phyloP scores from a whole-genome alignment of 78 protist species.

The Trichosphaerium sp. region DNA sequence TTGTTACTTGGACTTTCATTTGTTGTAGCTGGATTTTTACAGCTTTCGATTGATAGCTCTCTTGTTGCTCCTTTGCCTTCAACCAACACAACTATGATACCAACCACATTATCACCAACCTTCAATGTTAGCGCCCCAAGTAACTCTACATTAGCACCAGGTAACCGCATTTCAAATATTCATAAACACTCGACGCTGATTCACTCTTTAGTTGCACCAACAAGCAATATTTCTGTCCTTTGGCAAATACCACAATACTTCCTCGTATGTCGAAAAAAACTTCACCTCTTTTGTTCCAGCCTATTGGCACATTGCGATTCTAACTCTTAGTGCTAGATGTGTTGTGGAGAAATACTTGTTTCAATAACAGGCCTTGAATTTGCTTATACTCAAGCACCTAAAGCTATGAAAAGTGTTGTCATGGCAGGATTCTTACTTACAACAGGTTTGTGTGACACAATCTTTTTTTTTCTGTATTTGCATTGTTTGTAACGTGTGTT shows the following conservation, averaged over 20 bases:
- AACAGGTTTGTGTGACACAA: background rate
- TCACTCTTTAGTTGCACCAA: too few relatives aligned
- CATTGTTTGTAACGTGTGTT: conserved; percentile 27
- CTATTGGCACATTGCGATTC: conserved; percentile 12
- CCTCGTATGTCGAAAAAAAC: background rate
- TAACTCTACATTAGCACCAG: background rate
- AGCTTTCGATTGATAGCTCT: conserved; percentile 18
- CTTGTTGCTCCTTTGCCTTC: background rate
- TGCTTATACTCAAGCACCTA: conserved; percentile 64
- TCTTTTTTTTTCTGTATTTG: background rate
- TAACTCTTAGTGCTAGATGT: too few relatives aligned
- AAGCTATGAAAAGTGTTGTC: conserved; percentile 42
- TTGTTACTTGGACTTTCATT: conserved; percentile 22
- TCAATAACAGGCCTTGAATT: conserved; percentile 56
- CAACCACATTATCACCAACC: background rate
- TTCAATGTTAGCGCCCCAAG: background rate
- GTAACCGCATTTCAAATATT: background rate
- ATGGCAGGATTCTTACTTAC: conserved; percentile 2
- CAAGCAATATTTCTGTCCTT: background rate
- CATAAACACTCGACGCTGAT: background rate
- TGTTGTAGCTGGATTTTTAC: conserved; percentile 33
- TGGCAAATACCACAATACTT: conserved; percentile 41
- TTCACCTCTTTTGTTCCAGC: background rate
- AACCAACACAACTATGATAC: background rate
- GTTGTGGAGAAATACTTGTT: conserved; percentile 50